These are phyloP conservation scores for Thuja plicata DNA, from an alignment of 83 land plant genomes.

Conservation along the genomic window DNA sequence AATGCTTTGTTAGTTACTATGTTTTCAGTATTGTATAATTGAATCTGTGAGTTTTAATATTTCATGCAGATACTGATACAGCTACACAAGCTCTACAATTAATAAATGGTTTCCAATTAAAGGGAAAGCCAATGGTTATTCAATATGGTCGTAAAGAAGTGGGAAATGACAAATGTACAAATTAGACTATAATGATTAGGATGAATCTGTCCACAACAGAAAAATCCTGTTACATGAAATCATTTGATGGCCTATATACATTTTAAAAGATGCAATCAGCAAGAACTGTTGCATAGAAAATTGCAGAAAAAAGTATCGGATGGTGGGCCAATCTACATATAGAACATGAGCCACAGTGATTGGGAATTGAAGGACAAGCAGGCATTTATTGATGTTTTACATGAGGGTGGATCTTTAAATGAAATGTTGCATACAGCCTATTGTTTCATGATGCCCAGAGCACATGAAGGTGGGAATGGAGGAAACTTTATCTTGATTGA, in stretches of 20 bases:
- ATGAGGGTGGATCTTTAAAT: neutral
- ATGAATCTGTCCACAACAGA: neutral
- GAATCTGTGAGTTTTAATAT: conserved; percentile 4
- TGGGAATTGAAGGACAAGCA: neutral
- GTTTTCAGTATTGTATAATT: neutral
- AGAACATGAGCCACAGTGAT: neutral
- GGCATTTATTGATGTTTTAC: neutral
- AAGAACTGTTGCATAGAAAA: neutral
- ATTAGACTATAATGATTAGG: conserved; percentile 4
- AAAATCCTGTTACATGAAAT: neutral
- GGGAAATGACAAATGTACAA: conserved; percentile 4
- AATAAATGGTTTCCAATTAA: conserved; percentile 38
- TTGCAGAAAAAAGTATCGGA: neutral
- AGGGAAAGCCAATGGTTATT: conserved; percentile 43
- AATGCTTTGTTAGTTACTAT: neutral
- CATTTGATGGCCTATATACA: neutral
- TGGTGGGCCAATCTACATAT: neutral
- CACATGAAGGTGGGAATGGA: neutral
- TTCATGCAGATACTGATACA: conserved; percentile 35
- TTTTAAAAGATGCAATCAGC: neutral
- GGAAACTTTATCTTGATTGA: neutral
- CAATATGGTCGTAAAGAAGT: conserved; percentile 33
- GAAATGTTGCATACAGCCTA: neutral
- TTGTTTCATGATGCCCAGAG: neutral
- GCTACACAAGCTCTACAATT: conserved; percentile 34